A percentile compares a stretch with the other conserved stretches of the same genome.
phyloP scores from a whole-genome alignment of 768 basidiomycete genomes.

The Tephrocybe sp. region DNA sequence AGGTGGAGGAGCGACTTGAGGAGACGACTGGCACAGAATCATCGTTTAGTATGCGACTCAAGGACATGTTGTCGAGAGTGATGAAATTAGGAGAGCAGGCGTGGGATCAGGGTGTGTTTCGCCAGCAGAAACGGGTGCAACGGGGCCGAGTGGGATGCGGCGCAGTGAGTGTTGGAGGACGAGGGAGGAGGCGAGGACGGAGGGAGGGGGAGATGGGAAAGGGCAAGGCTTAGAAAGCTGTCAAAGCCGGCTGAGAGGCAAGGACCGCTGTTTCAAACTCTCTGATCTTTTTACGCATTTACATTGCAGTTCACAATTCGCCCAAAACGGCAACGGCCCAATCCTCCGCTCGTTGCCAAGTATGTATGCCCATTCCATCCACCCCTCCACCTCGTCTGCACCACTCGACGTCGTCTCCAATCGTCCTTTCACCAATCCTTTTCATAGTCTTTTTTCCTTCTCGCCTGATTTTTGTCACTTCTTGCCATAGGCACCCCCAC shows the following conservation, averaged over 20 bases:
- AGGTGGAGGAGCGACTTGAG: conserved; percentile 27
- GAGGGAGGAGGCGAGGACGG: conserved; percentile 15
- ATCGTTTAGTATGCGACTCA: conserved; percentile 79
- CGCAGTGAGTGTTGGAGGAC: conserved; percentile 9
- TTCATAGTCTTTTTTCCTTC: conserved; percentile 16
- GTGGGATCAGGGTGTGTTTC: conserved; percentile 30
- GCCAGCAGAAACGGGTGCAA: conserved; percentile 7
- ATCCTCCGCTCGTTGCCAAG: conserved; percentile 6
- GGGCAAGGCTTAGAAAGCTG: conserved; percentile 20
- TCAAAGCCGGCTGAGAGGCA: conserved; percentile 21
- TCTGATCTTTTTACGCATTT: conserved; percentile 31
- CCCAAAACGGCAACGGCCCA: conserved; percentile 24
- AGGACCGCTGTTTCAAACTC: conserved; percentile 28
- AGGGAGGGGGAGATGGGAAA: conserved; percentile 16
- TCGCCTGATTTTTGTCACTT: conserved; percentile 6
- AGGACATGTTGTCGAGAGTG: conserved; percentile 52
- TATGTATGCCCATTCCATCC: conserved; percentile 9
- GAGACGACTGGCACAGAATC: conserved; percentile 47
- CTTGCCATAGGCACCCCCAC: not conserved
- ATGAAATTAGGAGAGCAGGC: conserved; percentile 17
- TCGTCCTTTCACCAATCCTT: conserved; percentile 21
- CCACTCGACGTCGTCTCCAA: conserved; percentile 8
- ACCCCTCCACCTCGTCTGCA: not conserved
- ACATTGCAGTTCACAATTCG: conserved; percentile 27
- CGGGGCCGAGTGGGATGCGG: conserved; percentile 6